Evolutionary conservation across 371 early-diverging fungal genomes (phyloP).

Genomic region (Rhizopus delemar): DNA sequence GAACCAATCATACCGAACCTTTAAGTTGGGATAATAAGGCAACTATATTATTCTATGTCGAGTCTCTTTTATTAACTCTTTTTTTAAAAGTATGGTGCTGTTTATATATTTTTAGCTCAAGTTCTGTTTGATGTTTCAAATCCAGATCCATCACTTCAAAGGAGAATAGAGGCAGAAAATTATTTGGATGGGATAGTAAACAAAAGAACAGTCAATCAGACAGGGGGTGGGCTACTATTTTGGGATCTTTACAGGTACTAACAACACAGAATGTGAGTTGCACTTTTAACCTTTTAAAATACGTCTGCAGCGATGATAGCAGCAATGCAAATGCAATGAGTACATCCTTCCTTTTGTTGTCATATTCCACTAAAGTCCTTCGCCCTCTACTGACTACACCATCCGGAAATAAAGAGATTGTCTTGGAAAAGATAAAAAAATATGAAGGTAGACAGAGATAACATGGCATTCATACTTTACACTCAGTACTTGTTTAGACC

Average conservation of each 20-base stretch:
- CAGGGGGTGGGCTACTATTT: constrained; percentile 47
- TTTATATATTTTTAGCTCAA: constrained; percentile 45
- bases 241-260: constrained; percentile 40
- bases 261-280: neutral
- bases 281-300: neutral
- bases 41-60: neutral
- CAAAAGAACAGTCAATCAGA: constrained; percentile 26
- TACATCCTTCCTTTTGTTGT: constrained; percentile 17
- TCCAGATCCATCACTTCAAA: neutral
- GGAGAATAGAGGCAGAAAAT: constrained; percentile 30
- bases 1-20: constrained; percentile 17
- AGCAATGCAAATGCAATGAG: constrained; percentile 27
- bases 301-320: constrained; percentile 11
- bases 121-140: constrained; percentile 5
- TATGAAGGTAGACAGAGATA: neutral
- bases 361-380: constrained; percentile 19
- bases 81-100: constrained; percentile 27
- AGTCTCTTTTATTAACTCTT: neutral
- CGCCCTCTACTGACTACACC: constrained; percentile 7
- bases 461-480: no score
- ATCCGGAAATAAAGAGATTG: neutral
- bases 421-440: neutral
- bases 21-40: constrained; percentile 37
- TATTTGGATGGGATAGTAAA: constrained; percentile 32
- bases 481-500: neutral